Conservation (phyloP, 1,139 yeast species). For the Kodamaea plutei region DNA sequence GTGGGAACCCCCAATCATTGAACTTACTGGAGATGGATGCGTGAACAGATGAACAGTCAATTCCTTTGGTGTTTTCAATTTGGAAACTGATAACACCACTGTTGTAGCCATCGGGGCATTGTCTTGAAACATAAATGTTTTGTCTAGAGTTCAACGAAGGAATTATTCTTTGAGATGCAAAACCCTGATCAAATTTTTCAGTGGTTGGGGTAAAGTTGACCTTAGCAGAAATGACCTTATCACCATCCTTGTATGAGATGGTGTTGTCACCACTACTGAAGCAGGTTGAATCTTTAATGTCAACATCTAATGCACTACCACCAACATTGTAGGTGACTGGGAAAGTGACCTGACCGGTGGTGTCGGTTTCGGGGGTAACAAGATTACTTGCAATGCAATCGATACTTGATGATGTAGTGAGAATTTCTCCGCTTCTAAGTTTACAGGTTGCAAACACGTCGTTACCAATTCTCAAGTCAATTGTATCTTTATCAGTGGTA, state of each 20-base stretch:
- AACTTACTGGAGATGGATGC: conserved; percentile 19
- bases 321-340: conserved; percentile 27
- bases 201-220: conserved; percentile 10
- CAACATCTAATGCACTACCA: conserved; percentile 15
- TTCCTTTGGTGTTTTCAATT: conserved; percentile 4
- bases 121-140: not conserved
- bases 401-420: conserved; percentile 21
- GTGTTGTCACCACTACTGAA: conserved; percentile 21
- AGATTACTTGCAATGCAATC: conserved; percentile 20
- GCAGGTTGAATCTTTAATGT: conserved; percentile 16
- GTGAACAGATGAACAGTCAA: conserved; percentile 23
- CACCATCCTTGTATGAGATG: conserved; percentile 24
- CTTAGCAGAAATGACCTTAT: conserved; percentile 12
- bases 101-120: conserved; percentile 20
- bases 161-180: no score
- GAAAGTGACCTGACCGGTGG: conserved; percentile 18
- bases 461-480: not conserved
- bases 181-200: not conserved
- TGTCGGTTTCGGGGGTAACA: conserved; percentile 8
- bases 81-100: conserved; percentile 22
- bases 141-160: no score
- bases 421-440: conserved; percentile 20
- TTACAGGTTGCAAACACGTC: conserved; percentile 25
- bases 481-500: conserved; percentile 10
- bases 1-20: conserved; percentile 23